Percentiles rank a stretch among this genome's conserved stretches.
Conservation (phyloP, 495 filamentous ascomycete species). For the Hypoxylon lienhwacheense region DNA sequence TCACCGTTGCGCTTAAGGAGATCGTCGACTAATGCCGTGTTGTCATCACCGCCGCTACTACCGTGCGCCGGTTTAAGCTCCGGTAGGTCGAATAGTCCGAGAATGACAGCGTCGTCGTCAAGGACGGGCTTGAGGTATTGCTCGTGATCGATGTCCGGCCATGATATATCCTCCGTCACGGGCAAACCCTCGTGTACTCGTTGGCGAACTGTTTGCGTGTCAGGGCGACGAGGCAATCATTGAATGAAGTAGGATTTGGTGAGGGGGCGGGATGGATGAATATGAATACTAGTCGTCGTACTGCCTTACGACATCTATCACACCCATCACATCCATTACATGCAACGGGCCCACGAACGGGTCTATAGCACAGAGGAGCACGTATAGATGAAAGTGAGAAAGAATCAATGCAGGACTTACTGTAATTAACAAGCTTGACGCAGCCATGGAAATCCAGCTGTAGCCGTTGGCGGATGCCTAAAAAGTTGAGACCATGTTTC, state of each 20-base stretch:
- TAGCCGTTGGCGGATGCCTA: conserved; percentile 63
- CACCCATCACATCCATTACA: background rate
- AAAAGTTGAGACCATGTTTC: conserved; percentile 73
- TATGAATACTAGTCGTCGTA: no score
- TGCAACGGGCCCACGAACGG: background rate
- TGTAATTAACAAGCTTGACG: conserved; percentile 85
- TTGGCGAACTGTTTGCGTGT: conserved; percentile 41
- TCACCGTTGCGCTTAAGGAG: conserved; percentile 61
- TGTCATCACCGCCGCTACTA: conserved; percentile 36
- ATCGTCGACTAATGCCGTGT: conserved; percentile 47
- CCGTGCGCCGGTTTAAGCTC: conserved; percentile 35
- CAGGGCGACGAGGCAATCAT: background rate
- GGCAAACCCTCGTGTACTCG: conserved; percentile 49
- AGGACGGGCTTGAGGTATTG: conserved; percentile 77
- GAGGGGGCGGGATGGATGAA: background rate
- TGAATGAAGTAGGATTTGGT: no score
- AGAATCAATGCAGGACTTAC: conserved; percentile 35
- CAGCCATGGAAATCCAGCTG: conserved; percentile 78
- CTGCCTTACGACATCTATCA: background rate
- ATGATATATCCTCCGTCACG: conserved; percentile 58
- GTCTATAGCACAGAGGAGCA: background rate
- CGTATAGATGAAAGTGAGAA: background rate
- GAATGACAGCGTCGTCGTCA: conserved; percentile 87
- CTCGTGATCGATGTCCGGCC: conserved; percentile 68
- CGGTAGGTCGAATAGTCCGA: conserved; percentile 76